These are phyloP conservation scores for Neonothopanus nambi DNA, from an alignment of 1,284 basidiomycete genomes.

Conservation along the genomic window DNA sequence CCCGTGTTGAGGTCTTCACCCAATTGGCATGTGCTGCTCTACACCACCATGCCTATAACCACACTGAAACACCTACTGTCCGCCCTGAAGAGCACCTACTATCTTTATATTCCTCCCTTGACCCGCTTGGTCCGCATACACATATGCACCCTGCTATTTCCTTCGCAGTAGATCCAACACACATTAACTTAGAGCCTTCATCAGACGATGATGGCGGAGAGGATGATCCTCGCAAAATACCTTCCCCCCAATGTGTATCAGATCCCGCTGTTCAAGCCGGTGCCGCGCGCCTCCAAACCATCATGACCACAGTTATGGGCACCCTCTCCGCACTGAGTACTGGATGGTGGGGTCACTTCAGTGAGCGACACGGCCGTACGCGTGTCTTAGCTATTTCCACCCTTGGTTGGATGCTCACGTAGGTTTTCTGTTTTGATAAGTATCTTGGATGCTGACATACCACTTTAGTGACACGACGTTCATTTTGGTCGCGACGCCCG, in stretches of 20 bases:
- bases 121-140: slow-evolving; percentile 33
- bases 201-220: slow-evolving; percentile 32
- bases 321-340: slow-evolving; percentile 81
- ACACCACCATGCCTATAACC: slow-evolving; percentile 44
- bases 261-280: slow-evolving; percentile 68
- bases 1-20: slow-evolving; percentile 77
- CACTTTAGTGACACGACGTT: slow-evolving; percentile 70
- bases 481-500: slow-evolving; percentile 74
- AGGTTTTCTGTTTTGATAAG: slow-evolving; percentile 29
- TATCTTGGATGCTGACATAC: not conserved
- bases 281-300: slow-evolving; percentile 68
- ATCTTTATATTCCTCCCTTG: slow-evolving; percentile 32
- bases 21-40: slow-evolving; percentile 68
- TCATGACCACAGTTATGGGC: slow-evolving; percentile 80
- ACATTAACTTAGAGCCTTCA: slow-evolving; percentile 9
- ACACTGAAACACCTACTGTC: slow-evolving; percentile 21
- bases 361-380: slow-evolving; percentile 78
- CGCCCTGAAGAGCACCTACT: slow-evolving; percentile 17
- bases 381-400: slow-evolving; percentile 72
- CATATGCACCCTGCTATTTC: slow-evolving; percentile 10
- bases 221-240: slow-evolving; percentile 49
- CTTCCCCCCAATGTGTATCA: slow-evolving; percentile 52
- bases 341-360: slow-evolving; percentile 85
- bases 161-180: slow-evolving; percentile 19
- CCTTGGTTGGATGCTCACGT: slow-evolving; percentile 77